Conservation (phyloP, 805 yeast species). For the Metahyphopichia silvanorum region DNA sequence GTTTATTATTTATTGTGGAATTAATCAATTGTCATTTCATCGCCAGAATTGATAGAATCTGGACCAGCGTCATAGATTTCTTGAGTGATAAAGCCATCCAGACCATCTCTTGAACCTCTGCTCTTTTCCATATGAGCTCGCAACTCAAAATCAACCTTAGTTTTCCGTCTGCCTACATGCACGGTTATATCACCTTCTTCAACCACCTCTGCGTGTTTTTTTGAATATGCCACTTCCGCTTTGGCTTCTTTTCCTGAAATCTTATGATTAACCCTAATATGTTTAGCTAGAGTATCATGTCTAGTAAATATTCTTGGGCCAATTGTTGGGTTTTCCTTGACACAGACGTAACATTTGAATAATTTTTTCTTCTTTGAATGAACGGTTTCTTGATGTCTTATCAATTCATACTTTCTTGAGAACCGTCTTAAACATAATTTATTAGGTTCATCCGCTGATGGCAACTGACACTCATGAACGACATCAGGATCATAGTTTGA, state of each 20-base stretch:
- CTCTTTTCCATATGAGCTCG: constrained; percentile 44
- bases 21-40: background rate
- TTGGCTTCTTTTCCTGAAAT: constrained; percentile 46
- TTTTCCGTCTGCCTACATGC: constrained; percentile 43
- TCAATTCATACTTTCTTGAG: constrained; percentile 77
- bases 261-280: constrained; percentile 53
- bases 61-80: background rate
- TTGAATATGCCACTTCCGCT: constrained; percentile 44
- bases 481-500: constrained; percentile 47
- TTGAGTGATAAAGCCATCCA: constrained; percentile 2
- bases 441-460: constrained; percentile 41
- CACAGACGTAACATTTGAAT: constrained; percentile 85
- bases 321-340: constrained; percentile 53
- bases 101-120: constrained; percentile 11
- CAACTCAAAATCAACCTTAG: constrained; percentile 44
- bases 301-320: constrained; percentile 83
- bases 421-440: constrained; percentile 40
- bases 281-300: constrained; percentile 92
- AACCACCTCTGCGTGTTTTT: constrained; percentile 45
- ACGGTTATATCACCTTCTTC: constrained; percentile 47
- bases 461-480: constrained; percentile 44
- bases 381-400: constrained; percentile 94
- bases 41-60: background rate
- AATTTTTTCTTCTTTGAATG: constrained; percentile 86
- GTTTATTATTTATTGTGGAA: constrained; percentile 1